A percentile compares a stretch with the other conserved stretches of the same genome.
phyloP scores from a whole-genome alignment of 306 rosid species.

The Lablab purpureus region DNA sequence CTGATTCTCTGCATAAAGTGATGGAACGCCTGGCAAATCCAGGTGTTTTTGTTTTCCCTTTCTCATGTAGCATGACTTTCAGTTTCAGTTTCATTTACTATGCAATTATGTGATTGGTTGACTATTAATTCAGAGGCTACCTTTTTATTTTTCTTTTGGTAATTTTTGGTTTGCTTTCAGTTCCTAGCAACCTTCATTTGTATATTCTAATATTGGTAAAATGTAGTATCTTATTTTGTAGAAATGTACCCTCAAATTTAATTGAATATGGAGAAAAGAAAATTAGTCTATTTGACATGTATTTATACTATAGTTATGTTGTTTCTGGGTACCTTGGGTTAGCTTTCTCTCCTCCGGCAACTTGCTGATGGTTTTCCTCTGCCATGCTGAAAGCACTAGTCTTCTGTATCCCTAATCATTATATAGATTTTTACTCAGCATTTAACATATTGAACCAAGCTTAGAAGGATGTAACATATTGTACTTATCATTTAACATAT shows the following conservation, averaged over 20 bases:
- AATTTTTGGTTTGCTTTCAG: background rate
- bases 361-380: background rate
- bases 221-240: background rate
- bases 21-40: slow-evolving; percentile 91
- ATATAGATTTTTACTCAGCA: background rate
- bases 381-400: background rate
- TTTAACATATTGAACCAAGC: background rate
- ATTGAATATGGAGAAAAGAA: background rate
- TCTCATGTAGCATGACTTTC: slow-evolving; percentile 13
- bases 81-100: slow-evolving; percentile 1
- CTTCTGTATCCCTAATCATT: background rate
- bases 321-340: background rate
- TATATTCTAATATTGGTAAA: slow-evolving; percentile 6
- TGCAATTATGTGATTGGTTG: background rate
- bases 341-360: background rate
- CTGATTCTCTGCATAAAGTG: slow-evolving; percentile 89
- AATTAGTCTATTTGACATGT: background rate
- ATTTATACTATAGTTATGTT: background rate
- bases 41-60: slow-evolving; percentile 54
- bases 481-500: background rate
- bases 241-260: background rate
- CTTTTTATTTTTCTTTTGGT: background rate
- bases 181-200: background rate
- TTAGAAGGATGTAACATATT: background rate
- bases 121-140: slow-evolving; percentile 25